A percentile compares a stretch with the other conserved stretches of the same genome.
Conservation (phyloP, 805 yeast genomes). For the Priceomyces carsonii region DNA sequence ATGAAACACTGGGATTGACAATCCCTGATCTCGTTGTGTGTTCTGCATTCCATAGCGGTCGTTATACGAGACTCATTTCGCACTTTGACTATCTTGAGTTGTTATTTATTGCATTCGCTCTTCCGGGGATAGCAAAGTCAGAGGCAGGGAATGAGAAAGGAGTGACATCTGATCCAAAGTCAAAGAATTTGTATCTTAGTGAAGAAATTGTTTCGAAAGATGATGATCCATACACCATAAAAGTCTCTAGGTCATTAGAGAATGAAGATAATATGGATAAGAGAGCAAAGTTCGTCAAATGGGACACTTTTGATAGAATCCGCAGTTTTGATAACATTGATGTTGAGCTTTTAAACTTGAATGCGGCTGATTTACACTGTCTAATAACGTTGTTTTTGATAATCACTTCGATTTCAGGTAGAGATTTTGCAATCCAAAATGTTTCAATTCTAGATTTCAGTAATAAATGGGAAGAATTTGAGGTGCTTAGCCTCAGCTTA, state of each 20-base stretch:
- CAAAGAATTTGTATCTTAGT: slow-evolving; percentile 1
- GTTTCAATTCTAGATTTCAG: slow-evolving; percentile 19
- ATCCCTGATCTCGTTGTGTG: slow-evolving; percentile 29
- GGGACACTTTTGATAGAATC: slow-evolving; percentile 36
- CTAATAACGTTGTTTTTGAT: slow-evolving; percentile 52
- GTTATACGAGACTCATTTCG: slow-evolving; percentile 35
- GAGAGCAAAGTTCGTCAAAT: slow-evolving; percentile 18
- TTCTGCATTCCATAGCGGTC: slow-evolving; percentile 41
- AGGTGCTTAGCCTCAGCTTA: slow-evolving; percentile 43
- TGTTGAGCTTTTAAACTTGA: slow-evolving; percentile 33
- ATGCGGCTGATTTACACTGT: slow-evolving; percentile 41
- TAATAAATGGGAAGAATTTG: slow-evolving; percentile 44
- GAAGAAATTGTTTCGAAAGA: slow-evolving; percentile 1
- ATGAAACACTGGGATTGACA: slow-evolving; percentile 42
- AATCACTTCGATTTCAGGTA: slow-evolving; percentile 33
- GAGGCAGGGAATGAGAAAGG: not conserved
- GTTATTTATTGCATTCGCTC: slow-evolving; percentile 46
- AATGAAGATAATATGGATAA: slow-evolving; percentile 13
- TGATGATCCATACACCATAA: slow-evolving; percentile 17
- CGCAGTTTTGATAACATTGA: slow-evolving; percentile 46
- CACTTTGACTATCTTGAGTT: slow-evolving; percentile 44
- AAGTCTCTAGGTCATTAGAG: slow-evolving; percentile 11
- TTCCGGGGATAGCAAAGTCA: slow-evolving; percentile 3
- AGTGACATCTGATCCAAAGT: no score
- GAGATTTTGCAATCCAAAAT: slow-evolving; percentile 26